Conservation (phyloP, 2,329 filamentous ascomycete genomes). For the Trichoderma cornu-damae region DNA sequence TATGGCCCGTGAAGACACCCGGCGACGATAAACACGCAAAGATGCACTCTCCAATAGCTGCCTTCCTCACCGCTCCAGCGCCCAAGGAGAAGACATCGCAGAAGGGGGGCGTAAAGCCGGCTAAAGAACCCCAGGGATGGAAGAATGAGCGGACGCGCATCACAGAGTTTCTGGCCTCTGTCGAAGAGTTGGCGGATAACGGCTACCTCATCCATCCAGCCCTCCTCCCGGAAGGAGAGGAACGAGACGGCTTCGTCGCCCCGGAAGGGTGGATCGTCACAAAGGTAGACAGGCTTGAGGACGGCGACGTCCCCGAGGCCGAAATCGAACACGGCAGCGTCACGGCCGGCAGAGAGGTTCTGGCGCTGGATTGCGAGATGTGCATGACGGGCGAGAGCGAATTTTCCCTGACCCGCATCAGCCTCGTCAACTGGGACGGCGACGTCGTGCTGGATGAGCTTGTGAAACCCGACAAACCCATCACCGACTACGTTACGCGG, state of each 20-base stretch:
- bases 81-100: slow-evolving; percentile 60
- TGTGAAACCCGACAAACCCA: slow-evolving; percentile 83
- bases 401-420: slow-evolving; percentile 83
- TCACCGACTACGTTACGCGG: slow-evolving; percentile 85
- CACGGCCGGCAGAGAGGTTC: slow-evolving; percentile 71
- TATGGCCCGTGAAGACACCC: slow-evolving; percentile 85
- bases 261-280: slow-evolving; percentile 82
- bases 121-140: slow-evolving; percentile 60
- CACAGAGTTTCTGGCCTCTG: slow-evolving; percentile 67
- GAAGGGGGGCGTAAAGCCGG: slow-evolving; percentile 54
- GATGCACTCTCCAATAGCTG: slow-evolving; percentile 80
- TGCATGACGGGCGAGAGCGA: slow-evolving; percentile 77
- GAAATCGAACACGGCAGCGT: slow-evolving; percentile 77
- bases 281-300: slow-evolving; percentile 58
- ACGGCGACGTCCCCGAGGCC: slow-evolving; percentile 61
- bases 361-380: slow-evolving; percentile 96
- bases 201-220: slow-evolving; percentile 82
- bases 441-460: slow-evolving; percentile 79
- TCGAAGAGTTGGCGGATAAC: slow-evolving; percentile 72
- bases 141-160: slow-evolving; percentile 74
- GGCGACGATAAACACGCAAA: slow-evolving; percentile 76
- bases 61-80: slow-evolving; percentile 71
- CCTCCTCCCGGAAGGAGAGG: slow-evolving; percentile 57
- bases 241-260: slow-evolving; percentile 45
- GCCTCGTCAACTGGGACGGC: slow-evolving; percentile 80